phyloP scores from a whole-genome alignment of 441 rosid genomes.

The Mallotus repandus region DNA sequence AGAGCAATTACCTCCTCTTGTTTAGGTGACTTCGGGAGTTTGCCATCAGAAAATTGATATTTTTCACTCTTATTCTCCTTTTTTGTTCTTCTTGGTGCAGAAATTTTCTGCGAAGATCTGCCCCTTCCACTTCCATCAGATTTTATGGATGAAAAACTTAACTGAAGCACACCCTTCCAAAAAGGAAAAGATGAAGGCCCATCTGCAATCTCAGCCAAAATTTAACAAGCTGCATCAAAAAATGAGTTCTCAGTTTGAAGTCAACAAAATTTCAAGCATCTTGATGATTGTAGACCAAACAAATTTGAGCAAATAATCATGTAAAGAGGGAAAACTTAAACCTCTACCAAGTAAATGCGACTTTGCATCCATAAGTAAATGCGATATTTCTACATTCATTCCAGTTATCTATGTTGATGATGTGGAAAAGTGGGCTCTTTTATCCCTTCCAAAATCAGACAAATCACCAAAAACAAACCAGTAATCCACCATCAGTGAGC shows the following conservation, averaged over 20 bases:
- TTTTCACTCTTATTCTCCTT: constrained; percentile 25
- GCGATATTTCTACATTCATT: neutral
- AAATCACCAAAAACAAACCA: neutral
- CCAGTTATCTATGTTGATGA: neutral
- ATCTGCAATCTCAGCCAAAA: constrained; percentile 67
- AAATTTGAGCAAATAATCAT: neutral
- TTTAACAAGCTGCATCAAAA: constrained; percentile 69
- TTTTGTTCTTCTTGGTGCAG: constrained; percentile 27
- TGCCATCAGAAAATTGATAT: constrained; percentile 17
- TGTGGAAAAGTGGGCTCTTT: neutral
- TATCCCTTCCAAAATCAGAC: neutral
- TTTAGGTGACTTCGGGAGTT: constrained; percentile 27
- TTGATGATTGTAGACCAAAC: neutral
- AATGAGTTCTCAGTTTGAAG: constrained; percentile 38
- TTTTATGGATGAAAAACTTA: constrained; percentile 27
- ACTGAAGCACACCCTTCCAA: constrained; percentile 15
- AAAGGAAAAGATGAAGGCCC: constrained; percentile 24
- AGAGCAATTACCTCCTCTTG: constrained; percentile 59
- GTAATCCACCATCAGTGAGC: too few relatives aligned
- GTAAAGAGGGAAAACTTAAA: neutral
- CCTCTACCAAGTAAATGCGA: too few relatives aligned
- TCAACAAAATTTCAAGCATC: neutral
- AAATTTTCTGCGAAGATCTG: constrained; percentile 26
- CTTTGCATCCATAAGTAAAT: neutral
- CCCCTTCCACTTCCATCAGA: constrained; percentile 31